Conservation (phyloP, 2,329 filamentous ascomycete species). For the Bimuria novae-zelandiae region DNA sequence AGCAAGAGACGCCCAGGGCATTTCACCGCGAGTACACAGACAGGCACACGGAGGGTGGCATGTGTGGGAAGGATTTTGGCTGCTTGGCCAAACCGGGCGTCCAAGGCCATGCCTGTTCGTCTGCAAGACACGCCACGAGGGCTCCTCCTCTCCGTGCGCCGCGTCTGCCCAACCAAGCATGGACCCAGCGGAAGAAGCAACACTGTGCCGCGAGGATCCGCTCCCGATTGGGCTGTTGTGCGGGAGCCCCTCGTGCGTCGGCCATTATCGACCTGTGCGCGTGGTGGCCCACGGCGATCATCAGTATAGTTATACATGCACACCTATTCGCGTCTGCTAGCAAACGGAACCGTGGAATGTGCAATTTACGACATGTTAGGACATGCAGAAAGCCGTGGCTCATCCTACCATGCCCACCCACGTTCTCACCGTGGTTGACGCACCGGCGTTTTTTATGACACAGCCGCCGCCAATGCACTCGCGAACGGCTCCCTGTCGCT, state of each 20-base stretch:
- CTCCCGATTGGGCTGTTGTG: neutral
- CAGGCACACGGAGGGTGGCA: too few relatives aligned
- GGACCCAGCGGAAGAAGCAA: neutral
- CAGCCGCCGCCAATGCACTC: constrained; percentile 5
- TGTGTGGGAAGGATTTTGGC: constrained; percentile 13
- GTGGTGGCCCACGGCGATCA: neutral
- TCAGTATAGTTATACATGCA: neutral
- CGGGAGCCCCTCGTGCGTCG: constrained; percentile 3
- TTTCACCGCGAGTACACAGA: too few relatives aligned
- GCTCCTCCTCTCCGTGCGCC: too few relatives aligned
- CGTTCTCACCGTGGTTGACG: too few relatives aligned
- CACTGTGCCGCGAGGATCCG: neutral
- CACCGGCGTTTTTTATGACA: neutral
- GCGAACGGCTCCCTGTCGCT: constrained; percentile 10
- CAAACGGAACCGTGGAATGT: too few relatives aligned
- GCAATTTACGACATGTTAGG: too few relatives aligned
- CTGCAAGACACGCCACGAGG: constrained; percentile 32
- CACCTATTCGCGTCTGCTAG: too few relatives aligned
- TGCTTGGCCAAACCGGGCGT: constrained; percentile 22
- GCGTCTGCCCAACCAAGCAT: neutral
- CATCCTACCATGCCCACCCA: constrained; percentile 15
- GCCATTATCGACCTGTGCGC: neutral
- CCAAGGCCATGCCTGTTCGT: constrained; percentile 24
- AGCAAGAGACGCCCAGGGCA: neutral
- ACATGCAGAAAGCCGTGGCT: neutral